These are phyloP conservation scores for Tillandsia leiboldiana DNA, from an alignment of 176 grass and related monocot species.

Conservation along the genomic window DNA sequence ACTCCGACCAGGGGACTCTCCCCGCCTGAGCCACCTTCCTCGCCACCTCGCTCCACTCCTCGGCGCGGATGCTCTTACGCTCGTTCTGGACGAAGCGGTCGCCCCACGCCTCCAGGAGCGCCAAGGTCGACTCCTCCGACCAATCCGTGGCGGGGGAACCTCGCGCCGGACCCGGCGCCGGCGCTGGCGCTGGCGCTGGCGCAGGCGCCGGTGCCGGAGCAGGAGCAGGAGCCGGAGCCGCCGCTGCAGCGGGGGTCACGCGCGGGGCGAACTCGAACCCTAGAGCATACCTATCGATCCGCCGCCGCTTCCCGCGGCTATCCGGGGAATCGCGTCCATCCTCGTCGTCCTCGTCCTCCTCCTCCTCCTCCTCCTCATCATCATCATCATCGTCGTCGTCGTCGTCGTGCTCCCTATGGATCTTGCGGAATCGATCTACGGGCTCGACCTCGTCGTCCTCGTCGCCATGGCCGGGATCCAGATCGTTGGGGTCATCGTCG, in stretches of 20 bases:
- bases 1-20: slow-evolving; percentile 29
- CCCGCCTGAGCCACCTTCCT: slow-evolving; percentile 13
- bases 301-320: slow-evolving; percentile 18
- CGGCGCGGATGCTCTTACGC: slow-evolving; percentile 44
- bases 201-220: not conserved
- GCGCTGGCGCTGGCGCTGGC: not conserved
- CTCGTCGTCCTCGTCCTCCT: not conserved
- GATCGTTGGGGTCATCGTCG: not conserved
- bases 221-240: not conserved
- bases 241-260: slow-evolving; percentile 3
- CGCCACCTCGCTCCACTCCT: slow-evolving; percentile 73
- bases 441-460: slow-evolving; percentile 3
- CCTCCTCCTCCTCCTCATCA: not conserved
- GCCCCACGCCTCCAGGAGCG: slow-evolving; percentile 70
- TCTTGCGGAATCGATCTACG: not conserved
- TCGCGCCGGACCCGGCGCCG: not conserved
- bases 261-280: slow-evolving; percentile 74
- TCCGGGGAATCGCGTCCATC: not conserved
- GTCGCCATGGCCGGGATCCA: not conserved
- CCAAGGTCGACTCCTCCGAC: slow-evolving; percentile 75
- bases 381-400: not conserved
- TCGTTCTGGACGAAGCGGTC: slow-evolving; percentile 50
- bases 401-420: not conserved
- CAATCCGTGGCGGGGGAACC: slow-evolving; percentile 23
- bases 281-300: slow-evolving; percentile 40